Evolutionary conservation across 306 rosid species (phyloP).

Genomic region (Nissolia schottii): DNA sequence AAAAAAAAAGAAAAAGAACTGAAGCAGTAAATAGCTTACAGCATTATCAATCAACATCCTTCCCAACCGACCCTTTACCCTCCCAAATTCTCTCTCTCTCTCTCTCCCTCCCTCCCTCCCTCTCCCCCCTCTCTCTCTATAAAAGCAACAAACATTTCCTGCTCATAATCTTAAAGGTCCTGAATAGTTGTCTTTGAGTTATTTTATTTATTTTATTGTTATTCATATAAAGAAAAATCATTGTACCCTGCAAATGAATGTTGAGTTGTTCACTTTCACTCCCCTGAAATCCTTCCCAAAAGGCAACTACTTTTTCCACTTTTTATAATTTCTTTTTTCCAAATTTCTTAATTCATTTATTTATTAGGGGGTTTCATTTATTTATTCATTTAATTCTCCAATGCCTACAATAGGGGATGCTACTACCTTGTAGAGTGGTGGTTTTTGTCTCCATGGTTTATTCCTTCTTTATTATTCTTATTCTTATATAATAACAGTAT

Average conservation of each 20-base stretch:
- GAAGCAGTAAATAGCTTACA: conserved; percentile 29
- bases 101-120: not conserved
- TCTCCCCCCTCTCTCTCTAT: conserved; percentile 17
- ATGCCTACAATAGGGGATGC: conserved; percentile 55
- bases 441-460: conserved; percentile 43
- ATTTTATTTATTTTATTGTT: no score
- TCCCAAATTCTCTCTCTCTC: conserved; percentile 14
- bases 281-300: conserved; percentile 29
- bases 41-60: conserved; percentile 39
- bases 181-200: not conserved
- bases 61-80: conserved; percentile 36
- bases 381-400: conserved; percentile 7
- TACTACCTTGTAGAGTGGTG: conserved; percentile 51
- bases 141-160: conserved; percentile 22
- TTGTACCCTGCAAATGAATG: conserved; percentile 6
- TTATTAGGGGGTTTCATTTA: not conserved
- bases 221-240: conserved; percentile 1
- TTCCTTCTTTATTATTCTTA: not conserved
- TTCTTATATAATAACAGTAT: no score
- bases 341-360: not conserved
- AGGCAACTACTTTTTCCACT: conserved; percentile 20
- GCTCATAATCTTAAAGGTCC: conserved; percentile 17
- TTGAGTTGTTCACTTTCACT: conserved; percentile 21
- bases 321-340: not conserved
- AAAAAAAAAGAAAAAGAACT: no score